Percentiles rank a stretch among this genome's conserved stretches.
Conservation (phyloP, 768 basidiomycete genomes). For the Amanita rubescens region DNA sequence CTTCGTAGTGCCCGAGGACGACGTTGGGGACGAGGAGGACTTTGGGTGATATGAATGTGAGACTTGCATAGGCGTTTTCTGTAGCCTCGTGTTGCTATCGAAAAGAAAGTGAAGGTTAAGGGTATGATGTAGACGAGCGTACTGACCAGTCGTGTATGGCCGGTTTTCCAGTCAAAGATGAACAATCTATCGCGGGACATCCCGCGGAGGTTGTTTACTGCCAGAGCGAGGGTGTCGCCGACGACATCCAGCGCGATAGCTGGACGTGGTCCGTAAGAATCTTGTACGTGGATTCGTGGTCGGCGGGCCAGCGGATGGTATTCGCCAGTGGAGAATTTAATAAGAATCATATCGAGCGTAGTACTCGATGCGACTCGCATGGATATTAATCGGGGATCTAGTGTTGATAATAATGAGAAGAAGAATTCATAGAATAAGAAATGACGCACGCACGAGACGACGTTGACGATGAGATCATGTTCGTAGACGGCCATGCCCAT, state of each 20-base stretch:
- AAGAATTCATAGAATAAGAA: background rate
- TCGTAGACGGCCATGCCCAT: slow-evolving; percentile 36
- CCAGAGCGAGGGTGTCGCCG: slow-evolving; percentile 34
- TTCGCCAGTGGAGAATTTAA: slow-evolving; percentile 16
- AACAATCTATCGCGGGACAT: slow-evolving; percentile 26
- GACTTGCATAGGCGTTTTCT: slow-evolving; percentile 20
- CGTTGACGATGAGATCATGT: slow-evolving; percentile 35
- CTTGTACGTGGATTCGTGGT: slow-evolving; percentile 22
- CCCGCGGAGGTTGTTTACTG: slow-evolving; percentile 17
- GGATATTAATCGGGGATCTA: background rate
- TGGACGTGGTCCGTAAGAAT: slow-evolving; percentile 18
- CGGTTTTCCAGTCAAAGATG: slow-evolving; percentile 38
- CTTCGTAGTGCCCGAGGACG: slow-evolving; percentile 21
- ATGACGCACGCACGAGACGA: slow-evolving; percentile 28
- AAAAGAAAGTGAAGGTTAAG: background rate
- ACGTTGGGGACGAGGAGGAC: slow-evolving; percentile 29
- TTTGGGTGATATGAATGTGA: slow-evolving; percentile 27
- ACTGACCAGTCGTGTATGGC: slow-evolving; percentile 22
- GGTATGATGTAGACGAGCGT: background rate
- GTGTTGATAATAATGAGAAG: background rate
- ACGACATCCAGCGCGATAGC: slow-evolving; percentile 38
- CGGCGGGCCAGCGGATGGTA: slow-evolving; percentile 26
- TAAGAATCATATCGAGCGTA: slow-evolving; percentile 10
- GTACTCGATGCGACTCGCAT: too few relatives aligned
- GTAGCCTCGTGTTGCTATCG: slow-evolving; percentile 15